Base-by-base conservation (phyloP, 1,284 basidiomycete genomes). In the Stygiomarasmius scandens region DNA sequence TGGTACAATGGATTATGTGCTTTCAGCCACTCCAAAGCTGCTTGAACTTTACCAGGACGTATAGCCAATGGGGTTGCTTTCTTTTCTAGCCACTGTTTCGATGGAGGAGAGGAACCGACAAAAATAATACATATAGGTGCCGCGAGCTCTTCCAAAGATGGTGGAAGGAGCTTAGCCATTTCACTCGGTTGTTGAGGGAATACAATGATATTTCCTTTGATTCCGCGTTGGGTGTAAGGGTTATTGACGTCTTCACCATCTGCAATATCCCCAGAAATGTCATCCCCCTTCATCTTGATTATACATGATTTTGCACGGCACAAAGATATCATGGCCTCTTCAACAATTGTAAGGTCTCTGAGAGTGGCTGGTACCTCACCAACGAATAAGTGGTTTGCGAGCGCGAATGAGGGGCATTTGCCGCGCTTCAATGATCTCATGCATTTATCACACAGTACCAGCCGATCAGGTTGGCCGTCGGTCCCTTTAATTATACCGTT, bases 1-100 rank as follows among this genome's bases (percentile, higher is more conserved):
- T 41, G 22, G 54, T 76, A 76, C 19, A 72, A 52, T 5, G 50
- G 63, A 58, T 77, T 76, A 56, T 76, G 55, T 0, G 10, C 11
- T 58, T 70, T 68, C 1, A 76, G 47, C 73, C 74, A 77, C 8
- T 52, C 2, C 2, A 77, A 59, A 3, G 74, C 74, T 3, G 11
- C 25, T 9, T 25, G 1, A 1, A 56, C 55, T 22, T 44, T 43
- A 16, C 5, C 48, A 2, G 25, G 34, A 14, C 55, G 32, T 1
- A 56, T 24, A 19, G 24, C 10, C 5, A 56, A 36, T 12, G 74
- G 74, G 48, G 65, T 69, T 2, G 72, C 73, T n/a, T 72, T 63
- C 9, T 61, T 54, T 1, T 54, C 53, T 2, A 58, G 29, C 56
- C 56, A 58, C 22, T 58, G 2, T 16, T 20, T 2, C 1, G 56